Percentiles rank a stretch among this genome's conserved stretches.
Evolutionary conservation across 768 basidiomycete genomes (phyloP).

Genomic region (Amanita subjunquillea): DNA sequence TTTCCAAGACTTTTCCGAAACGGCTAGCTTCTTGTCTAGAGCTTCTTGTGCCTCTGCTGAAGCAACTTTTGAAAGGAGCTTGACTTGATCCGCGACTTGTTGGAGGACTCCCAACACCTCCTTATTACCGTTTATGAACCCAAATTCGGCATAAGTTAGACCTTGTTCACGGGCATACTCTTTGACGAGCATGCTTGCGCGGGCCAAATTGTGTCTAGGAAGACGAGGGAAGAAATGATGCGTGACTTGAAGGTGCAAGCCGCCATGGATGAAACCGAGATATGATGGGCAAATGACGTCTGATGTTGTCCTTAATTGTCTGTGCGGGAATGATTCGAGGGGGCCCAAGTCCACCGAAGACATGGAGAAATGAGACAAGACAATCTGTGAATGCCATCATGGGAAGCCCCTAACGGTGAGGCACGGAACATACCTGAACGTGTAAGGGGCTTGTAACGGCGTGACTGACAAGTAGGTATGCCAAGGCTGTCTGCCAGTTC

Average conservation of each 20-base stretch:
- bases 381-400: constrained; percentile 47
- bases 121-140: constrained; percentile 77
- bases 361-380: constrained; percentile 95
- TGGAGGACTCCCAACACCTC: constrained; percentile 77
- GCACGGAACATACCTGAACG: constrained; percentile 61
- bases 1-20: constrained; percentile 1
- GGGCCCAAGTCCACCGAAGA: constrained; percentile 89
- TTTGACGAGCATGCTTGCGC: constrained; percentile 78
- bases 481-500: constrained; percentile 55
- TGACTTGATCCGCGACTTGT: constrained; percentile 82
- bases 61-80: constrained; percentile 75
- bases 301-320: constrained; percentile 94
- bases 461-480: constrained; percentile 79
- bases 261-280: constrained; percentile 88
- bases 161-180: constrained; percentile 80
- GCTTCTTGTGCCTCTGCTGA: constrained; percentile 60
- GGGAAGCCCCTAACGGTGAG: neutral
- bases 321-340: constrained; percentile 82
- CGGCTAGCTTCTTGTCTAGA: constrained; percentile 26
- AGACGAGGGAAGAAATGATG: constrained; percentile 96
- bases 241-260: constrained; percentile 95
- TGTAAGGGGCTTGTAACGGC: constrained; percentile 85
- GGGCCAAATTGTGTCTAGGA: constrained; percentile 84
- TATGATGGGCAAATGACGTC: constrained; percentile 84
- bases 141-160: constrained; percentile 84